Evolutionary conservation across 306 rosid genomes (phyloP).

Genomic region (Cucurbita pepo): DNA sequence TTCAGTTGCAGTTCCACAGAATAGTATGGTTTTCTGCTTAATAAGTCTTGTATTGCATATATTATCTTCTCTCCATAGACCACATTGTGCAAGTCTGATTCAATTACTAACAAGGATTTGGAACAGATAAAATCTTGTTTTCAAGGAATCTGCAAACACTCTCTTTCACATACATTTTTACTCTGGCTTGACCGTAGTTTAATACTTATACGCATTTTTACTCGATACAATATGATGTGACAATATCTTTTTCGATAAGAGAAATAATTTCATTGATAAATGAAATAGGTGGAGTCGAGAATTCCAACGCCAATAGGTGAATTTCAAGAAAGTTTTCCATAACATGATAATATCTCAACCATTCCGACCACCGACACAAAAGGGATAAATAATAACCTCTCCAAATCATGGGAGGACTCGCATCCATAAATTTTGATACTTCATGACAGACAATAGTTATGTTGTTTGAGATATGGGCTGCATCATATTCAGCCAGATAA

Average conservation of each 20-base stretch:
- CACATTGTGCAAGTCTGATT: neutral
- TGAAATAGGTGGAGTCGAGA: neutral
- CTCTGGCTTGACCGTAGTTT: too few species aligned
- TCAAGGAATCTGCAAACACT: neutral
- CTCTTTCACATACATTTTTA: neutral
- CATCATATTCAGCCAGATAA: neutral
- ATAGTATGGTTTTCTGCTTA: conserved; percentile 2
- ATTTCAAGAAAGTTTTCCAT: neutral
- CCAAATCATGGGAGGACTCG: neutral
- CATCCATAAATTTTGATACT: neutral
- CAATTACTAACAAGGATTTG: conserved; percentile 1
- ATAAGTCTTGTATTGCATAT: conserved; percentile 4
- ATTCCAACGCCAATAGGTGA: too few species aligned
- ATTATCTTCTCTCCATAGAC: neutral
- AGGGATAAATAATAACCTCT: neutral
- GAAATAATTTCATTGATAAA: neutral
- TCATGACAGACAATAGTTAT: neutral
- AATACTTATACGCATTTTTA: too few species aligned
- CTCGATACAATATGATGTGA: neutral
- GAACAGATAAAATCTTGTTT: neutral
- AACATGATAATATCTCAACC: neutral
- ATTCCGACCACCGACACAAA: neutral
- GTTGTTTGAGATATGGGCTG: neutral
- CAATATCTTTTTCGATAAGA: neutral
- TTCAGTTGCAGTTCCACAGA: conserved; percentile 10